Percentiles rank a stretch among this genome's conserved stretches.
These are phyloP conservation scores for Aulographum hederae DNA, from an alignment of 2,329 filamentous ascomycete genomes.

Conservation along the genomic window DNA sequence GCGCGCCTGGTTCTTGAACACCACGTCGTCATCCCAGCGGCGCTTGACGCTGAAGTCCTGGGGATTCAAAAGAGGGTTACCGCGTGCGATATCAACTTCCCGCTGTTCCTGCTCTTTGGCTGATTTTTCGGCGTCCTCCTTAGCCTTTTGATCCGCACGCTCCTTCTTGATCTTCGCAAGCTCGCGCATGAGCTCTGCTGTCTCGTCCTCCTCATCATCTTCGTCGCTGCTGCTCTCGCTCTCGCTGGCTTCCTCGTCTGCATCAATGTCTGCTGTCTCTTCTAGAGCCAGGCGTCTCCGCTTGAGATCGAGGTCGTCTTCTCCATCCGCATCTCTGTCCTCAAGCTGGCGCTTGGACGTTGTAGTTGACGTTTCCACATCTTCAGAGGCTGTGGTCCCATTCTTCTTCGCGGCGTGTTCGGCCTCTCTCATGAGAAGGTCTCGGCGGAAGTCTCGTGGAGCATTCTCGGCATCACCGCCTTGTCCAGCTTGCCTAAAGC, in stretches of 20 bases:
- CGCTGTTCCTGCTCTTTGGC: constrained; percentile 66
- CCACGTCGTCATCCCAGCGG: constrained; percentile 92
- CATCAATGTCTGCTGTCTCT: constrained; percentile 70
- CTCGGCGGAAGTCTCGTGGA: constrained; percentile 66
- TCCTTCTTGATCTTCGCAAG: constrained; percentile 87
- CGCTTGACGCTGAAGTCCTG: constrained; percentile 85
- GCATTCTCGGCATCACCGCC: constrained; percentile 58
- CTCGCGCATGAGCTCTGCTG: constrained; percentile 78
- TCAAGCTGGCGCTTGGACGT: constrained; percentile 48
- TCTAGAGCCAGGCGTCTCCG: constrained; percentile 63
- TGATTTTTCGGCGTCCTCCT: constrained; percentile 66
- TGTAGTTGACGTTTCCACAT: constrained; percentile 21
- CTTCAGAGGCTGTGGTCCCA: constrained; percentile 35
- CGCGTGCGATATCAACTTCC: constrained; percentile 75
- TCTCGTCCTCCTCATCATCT: constrained; percentile 53
- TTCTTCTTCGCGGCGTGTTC: constrained; percentile 75
- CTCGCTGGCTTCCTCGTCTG: constrained; percentile 40
- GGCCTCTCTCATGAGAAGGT: constrained; percentile 77
- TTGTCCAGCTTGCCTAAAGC: constrained; percentile 58
- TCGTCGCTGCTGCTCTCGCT: constrained; percentile 37
- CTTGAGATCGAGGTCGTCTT: constrained; percentile 60
- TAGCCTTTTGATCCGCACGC: constrained; percentile 61
- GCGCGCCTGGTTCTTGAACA: constrained; percentile 96
- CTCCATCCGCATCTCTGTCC: constrained; percentile 27
- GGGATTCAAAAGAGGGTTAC: constrained; percentile 76